Evolutionary conservation across 2,329 filamentous ascomycete genomes (phyloP).

Genomic region (Ophiocordyceps polyrhachis-furcata): DNA sequence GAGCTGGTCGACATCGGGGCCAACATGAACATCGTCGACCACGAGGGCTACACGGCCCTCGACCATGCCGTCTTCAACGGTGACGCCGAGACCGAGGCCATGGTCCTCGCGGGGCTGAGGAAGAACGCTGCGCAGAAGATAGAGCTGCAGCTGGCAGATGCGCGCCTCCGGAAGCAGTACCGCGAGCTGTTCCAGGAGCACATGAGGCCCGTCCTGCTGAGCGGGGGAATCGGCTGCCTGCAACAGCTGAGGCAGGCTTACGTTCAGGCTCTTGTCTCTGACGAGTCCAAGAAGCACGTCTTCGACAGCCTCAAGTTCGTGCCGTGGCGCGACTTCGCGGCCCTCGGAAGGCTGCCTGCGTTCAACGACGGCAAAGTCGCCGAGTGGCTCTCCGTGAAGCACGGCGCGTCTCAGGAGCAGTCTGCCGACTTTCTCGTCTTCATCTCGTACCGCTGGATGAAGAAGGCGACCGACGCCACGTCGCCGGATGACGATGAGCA

Average conservation of each 20-base stretch:
- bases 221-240: conserved; percentile 3
- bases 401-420: not conserved
- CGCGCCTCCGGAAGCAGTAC: conserved; percentile 15
- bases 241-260: conserved; percentile 8
- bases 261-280: conserved; percentile 6
- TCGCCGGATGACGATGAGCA: conserved; percentile 12
- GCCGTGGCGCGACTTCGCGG: conserved; percentile 10
- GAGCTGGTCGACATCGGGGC: conserved; percentile 14
- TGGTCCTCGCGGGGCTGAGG: conserved; percentile 11
- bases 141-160: conserved; percentile 5
- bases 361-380: conserved; percentile 3
- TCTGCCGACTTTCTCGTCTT: conserved; percentile 12
- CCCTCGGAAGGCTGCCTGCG: conserved; percentile 8
- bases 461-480: conserved; percentile 1
- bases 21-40: conserved; percentile 13
- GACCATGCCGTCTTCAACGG: conserved; percentile 18
- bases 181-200: conserved; percentile 17
- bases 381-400: not conserved
- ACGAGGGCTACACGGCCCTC: conserved; percentile 16
- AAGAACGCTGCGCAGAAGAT: conserved; percentile 1
- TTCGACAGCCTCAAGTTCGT: conserved; percentile 13
- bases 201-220: conserved; percentile 14
- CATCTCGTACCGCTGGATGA: conserved; percentile 17
- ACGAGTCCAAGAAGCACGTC: conserved; percentile 6
- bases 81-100: conserved; percentile 7